phyloP scores from a whole-genome alignment of 2,329 filamentous ascomycete genomes.

The Aaosphaeria arxii region DNA sequence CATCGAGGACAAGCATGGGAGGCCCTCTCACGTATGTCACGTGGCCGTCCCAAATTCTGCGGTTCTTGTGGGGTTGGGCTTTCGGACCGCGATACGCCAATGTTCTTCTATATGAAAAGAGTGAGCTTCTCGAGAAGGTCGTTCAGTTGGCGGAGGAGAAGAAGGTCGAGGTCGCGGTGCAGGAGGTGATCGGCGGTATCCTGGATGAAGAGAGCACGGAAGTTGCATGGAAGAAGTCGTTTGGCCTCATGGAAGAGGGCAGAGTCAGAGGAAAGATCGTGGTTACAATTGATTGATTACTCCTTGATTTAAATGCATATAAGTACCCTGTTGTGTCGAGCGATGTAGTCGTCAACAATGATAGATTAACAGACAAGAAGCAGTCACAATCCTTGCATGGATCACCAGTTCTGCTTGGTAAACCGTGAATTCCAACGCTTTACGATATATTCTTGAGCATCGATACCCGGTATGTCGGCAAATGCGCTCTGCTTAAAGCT shows the following conservation, averaged over 20 bases:
- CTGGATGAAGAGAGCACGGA: conserved; percentile 13
- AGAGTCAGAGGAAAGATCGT: conserved; percentile 31
- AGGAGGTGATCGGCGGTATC: conserved; percentile 25
- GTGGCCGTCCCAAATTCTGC: conserved; percentile 21
- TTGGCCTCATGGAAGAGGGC: conserved; percentile 21
- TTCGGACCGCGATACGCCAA: conserved; percentile 30
- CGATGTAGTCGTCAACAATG: too few species aligned
- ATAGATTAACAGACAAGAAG: too few species aligned
- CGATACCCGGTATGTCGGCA: too few species aligned
- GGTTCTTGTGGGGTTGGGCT: conserved; percentile 18
- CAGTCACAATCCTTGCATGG: too few species aligned
- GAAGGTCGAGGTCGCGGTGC: conserved; percentile 19
- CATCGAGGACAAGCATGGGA: conserved; percentile 37
- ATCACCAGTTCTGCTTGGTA: too few species aligned
- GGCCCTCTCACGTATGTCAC: conserved; percentile 32
- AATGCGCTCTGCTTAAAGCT: too few species aligned
- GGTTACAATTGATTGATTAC: conserved; percentile 10
- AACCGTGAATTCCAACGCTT: too few species aligned
- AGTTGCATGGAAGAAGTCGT: conserved; percentile 20
- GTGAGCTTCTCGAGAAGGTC: conserved; percentile 21
- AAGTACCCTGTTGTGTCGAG: too few species aligned
- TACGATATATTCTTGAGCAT: too few species aligned
- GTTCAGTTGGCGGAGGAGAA: conserved; percentile 18
- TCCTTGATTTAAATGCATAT: too few species aligned
- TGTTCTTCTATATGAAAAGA: conserved; percentile 18